Base-by-base conservation (phyloP, 1,284 basidiomycete species). In the Ustilago vetiveriae region DNA sequence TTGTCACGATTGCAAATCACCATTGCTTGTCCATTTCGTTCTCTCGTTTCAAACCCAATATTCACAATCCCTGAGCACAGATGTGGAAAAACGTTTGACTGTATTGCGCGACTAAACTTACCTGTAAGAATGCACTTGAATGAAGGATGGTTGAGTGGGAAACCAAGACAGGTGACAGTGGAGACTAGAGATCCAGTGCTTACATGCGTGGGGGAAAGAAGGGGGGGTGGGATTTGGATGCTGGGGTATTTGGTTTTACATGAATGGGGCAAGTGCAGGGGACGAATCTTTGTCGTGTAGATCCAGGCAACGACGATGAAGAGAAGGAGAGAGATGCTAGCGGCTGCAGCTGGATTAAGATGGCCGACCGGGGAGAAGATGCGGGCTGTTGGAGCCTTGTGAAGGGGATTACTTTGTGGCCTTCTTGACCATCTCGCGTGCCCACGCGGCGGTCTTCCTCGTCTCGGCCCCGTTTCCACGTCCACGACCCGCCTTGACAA, bases 401-500 rank as follows among this genome's bases (percentile, higher is more conserved):
- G n/a, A n/a, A n/a, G n/a, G n/a, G n/a, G n/a, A n/a, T 42, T 30
- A 68, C 46, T 68, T 68, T 10, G 53, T 43, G 10, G 77, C 72
- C 58, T 75, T 73, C 51, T 76, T 80, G 48, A 80, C 56, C 67
- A 77, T 85, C 80, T 86, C 86, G 65, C 85, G 83, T 6, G 86
- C 86, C 83, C 86, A 87, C 41, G 84, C 84, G 27, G 86, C 85
- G 33, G 85, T 85, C 66, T 84, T 84, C 50, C 84, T 83, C 39
- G 85, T 85, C 64, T 84, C 83, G 56, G 82, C 76, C 13, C 83
- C 83, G 30, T 84, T 83, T n/a, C 83, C 81, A 43, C 85, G 81
- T 40, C 82, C 83, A 47, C 85, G 77, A n/a, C 85, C 86, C 8
- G 82, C 79, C 67, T 91, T 87, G 77, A 98, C 85, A 67, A 92